phyloP scores from a whole-genome alignment of 306 rosid species.

The Benincasa hispida region DNA sequence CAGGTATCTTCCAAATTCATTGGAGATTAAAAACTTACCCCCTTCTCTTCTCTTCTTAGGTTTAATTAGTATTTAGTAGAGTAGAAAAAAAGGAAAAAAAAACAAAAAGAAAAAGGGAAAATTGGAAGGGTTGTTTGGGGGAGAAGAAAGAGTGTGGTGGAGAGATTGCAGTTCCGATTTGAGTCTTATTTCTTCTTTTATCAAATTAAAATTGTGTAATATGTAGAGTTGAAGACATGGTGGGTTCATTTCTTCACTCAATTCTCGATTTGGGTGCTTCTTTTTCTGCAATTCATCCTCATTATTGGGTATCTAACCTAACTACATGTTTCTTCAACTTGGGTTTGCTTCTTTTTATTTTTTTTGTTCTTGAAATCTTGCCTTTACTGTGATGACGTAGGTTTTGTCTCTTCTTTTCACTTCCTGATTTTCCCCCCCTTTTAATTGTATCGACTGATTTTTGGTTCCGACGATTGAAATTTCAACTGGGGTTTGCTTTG shows the following conservation, averaged over 20 bases:
- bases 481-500: constrained; percentile 1
- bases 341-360: constrained; percentile 8
- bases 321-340: constrained; percentile 10
- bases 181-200: neutral
- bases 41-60: constrained; percentile 8
- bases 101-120: neutral
- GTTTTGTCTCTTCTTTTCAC: neutral
- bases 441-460: neutral
- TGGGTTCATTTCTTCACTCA: constrained; percentile 36
- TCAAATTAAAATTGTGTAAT: neutral
- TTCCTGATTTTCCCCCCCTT: neutral
- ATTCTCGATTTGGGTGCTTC: constrained; percentile 33
- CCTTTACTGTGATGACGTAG: constrained; percentile 9
- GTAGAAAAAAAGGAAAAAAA: constrained; percentile 1
- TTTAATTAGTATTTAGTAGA: neutral
- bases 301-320: constrained; percentile 30
- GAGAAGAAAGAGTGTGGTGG: constrained; percentile 2
- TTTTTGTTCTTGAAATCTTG: constrained; percentile 22
- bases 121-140: neutral
- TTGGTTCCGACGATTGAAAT: neutral
- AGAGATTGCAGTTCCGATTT: constrained; percentile 18
- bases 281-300: constrained; percentile 26
- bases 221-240: constrained; percentile 17
- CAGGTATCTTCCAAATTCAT: constrained; percentile 41
- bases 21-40: constrained; percentile 17